phyloP scores from a whole-genome alignment of 2,329 filamentous ascomycete genomes.

The Pestalotiopsis sp. region DNA sequence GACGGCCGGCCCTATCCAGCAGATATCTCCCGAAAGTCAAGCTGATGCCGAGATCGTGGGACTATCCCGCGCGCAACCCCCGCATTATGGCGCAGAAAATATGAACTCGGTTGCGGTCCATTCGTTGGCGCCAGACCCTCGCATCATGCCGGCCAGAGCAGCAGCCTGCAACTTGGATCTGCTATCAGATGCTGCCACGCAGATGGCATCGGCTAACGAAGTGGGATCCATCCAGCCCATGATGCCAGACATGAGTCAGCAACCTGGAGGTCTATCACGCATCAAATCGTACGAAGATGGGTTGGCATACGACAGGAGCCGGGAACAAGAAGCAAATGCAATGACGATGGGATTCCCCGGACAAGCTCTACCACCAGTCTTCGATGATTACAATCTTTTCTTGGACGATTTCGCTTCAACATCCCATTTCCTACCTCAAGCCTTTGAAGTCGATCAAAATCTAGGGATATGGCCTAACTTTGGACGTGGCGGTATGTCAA shows the following conservation, averaged over 20 bases:
- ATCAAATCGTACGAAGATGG: conserved; percentile 54
- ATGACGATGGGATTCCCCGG: conserved; percentile 44
- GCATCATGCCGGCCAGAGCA: conserved; percentile 43
- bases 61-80: conserved; percentile 40
- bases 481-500: conserved; percentile 45
- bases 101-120: conserved; percentile 40
- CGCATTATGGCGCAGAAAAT: conserved; percentile 44
- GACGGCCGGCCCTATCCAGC: conserved; percentile 46
- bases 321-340: conserved; percentile 46
- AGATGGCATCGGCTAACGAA: conserved; percentile 56
- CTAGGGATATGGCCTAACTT: conserved; percentile 54
- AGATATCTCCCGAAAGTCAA: conserved; percentile 51
- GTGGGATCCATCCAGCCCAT: conserved; percentile 55
- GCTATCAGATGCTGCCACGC: conserved; percentile 60
- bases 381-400: conserved; percentile 63
- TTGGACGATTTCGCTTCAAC: conserved; percentile 59
- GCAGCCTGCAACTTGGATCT: conserved; percentile 61
- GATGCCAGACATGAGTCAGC: conserved; percentile 47
- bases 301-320: conserved; percentile 52
- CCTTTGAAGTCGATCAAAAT: conserved; percentile 57
- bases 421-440: conserved; percentile 58
- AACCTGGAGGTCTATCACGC: conserved; percentile 42
- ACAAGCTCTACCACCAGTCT: conserved; percentile 42
- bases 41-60: conserved; percentile 49
- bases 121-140: conserved; percentile 49